A percentile compares a stretch with the other conserved stretches of the same genome.
These are phyloP conservation scores for Metahyphopichia silvanorum DNA, from an alignment of 805 yeast species.

Conservation along the genomic window DNA sequence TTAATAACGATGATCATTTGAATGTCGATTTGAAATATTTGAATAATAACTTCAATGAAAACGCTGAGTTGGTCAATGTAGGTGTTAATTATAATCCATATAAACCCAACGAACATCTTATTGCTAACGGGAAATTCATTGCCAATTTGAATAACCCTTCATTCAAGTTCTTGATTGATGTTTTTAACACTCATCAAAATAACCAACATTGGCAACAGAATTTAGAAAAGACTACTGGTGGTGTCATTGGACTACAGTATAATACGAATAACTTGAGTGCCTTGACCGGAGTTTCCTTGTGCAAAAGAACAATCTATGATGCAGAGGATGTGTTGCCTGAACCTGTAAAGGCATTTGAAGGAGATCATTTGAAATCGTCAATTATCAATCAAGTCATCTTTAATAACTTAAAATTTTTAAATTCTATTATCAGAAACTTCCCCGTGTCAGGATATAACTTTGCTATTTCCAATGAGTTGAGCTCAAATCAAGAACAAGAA, in stretches of 20 bases:
- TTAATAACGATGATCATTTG: slow-evolving; percentile 36
- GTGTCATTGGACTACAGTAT: slow-evolving; percentile 49
- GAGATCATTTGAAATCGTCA: slow-evolving; percentile 35
- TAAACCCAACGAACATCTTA: slow-evolving; percentile 45
- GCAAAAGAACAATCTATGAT: slow-evolving; percentile 54
- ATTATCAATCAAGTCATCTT: slow-evolving; percentile 23
- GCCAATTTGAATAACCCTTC: slow-evolving; percentile 46
- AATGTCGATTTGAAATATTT: slow-evolving; percentile 37
- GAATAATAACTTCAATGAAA: slow-evolving; percentile 44
- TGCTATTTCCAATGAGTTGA: slow-evolving; percentile 57
- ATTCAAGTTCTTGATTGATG: slow-evolving; percentile 37
- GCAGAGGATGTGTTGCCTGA: slow-evolving; percentile 52
- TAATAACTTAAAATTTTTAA: slow-evolving; percentile 17
- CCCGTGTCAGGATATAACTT: slow-evolving; percentile 53
- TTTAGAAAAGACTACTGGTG: slow-evolving; percentile 53
- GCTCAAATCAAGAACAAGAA: slow-evolving; percentile 28
- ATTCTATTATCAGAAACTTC: slow-evolving; percentile 23
- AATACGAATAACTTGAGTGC: slow-evolving; percentile 20
- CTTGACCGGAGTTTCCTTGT: slow-evolving; percentile 55
- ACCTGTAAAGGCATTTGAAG: slow-evolving; percentile 25
- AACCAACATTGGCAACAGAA: slow-evolving; percentile 50
- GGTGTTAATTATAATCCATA: slow-evolving; percentile 47
- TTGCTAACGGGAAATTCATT: slow-evolving; percentile 43
- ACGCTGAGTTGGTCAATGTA: slow-evolving; percentile 52
- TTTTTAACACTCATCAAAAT: slow-evolving; percentile 36